Evolutionary conservation across 441 rosid genomes (phyloP), one percentile per base, ranked within the genome.

Genomic region (Gossypium aridum): DNA sequence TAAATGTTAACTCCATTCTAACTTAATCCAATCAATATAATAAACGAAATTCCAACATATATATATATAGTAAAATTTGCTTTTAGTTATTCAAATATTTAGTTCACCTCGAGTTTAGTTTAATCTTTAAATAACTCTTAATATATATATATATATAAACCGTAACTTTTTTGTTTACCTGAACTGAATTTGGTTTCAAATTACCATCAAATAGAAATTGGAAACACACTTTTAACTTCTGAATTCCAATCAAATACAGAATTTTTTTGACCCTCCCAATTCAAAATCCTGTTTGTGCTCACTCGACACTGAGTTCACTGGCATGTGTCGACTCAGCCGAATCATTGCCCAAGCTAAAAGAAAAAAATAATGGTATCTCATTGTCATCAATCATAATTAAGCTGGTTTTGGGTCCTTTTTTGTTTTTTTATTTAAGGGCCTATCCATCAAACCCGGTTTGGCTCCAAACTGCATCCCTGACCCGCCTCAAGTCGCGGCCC

Each of bases 381-480:
- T 19, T 71, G 34, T 31, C 12, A 39, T 51, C 55, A 68, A 39
- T 60, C 34, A 65, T 23, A 8, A 47, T 72, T 26, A 19, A 17
- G 17, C 16, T 23, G 62, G 16, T 19, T 47, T 14, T 19, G 13
- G 17, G 0, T 28, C 4, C 25, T 20, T 56, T 20, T 28, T 4
- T 4, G 34, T 28, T 28, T 20, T 2, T 8, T 3, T 26, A 26
- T 28, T 31, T 14, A 20, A 37, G 28, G 12, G n/a, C 3, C 80
- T 82, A 94, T 28, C 98, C 98, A 70, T 91, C 76, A 56, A 92
- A 88, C 61, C 98, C 97, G 4, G 95, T 92, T 75, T 82, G 93
- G 81, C 89, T 90, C 97, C 97, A 92, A 8, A 92, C 91, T 0
- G 97, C 86, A 73, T 92, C 92, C 59, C 97, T 84, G 70, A 92